A percentile compares a stretch with the other conserved stretches of the same genome.
Conservation (phyloP, 129 eudicot genomes). For the Lactuca saligna region DNA sequence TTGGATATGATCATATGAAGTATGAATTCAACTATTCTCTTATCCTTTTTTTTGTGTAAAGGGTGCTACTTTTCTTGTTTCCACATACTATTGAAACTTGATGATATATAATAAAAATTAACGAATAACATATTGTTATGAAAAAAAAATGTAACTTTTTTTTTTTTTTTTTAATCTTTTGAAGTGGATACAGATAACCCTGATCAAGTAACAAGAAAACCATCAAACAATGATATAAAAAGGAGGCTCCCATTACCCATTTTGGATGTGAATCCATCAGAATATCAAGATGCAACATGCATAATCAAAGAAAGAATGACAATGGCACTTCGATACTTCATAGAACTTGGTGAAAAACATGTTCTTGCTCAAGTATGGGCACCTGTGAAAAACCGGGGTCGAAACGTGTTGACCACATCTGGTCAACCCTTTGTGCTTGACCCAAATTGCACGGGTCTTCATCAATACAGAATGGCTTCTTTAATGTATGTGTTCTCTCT, state of each 20-base stretch:
- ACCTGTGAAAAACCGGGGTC: constrained; percentile 66
- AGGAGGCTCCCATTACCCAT: constrained; percentile 47
- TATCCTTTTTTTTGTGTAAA: neutral
- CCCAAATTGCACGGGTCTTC: constrained; percentile 78
- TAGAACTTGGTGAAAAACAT: constrained; percentile 75
- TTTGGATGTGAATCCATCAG: constrained; percentile 46
- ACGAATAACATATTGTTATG: constrained; percentile 2
- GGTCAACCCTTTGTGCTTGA: constrained; percentile 97
- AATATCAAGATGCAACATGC: constrained; percentile 51
- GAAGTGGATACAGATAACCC: constrained; percentile 40
- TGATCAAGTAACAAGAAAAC: constrained; percentile 40
- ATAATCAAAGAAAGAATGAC: constrained; percentile 92
- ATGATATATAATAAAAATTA: neutral
- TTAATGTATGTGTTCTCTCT: constrained; percentile 66
- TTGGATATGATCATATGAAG: neutral
- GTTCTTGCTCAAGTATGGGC: constrained; percentile 96
- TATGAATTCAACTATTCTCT: neutral
- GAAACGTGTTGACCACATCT: constrained; percentile 74
- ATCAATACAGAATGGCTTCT: constrained; percentile 86
- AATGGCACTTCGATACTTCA: constrained; percentile 89
- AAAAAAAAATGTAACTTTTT: neutral
- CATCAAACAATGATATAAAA: constrained; percentile 40
- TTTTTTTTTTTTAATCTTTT: constrained; percentile 1
- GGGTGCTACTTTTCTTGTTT: neutral
- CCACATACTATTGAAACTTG: neutral